phyloP scores from a whole-genome alignment of 345 rosid species.

The Boechera stricta region DNA sequence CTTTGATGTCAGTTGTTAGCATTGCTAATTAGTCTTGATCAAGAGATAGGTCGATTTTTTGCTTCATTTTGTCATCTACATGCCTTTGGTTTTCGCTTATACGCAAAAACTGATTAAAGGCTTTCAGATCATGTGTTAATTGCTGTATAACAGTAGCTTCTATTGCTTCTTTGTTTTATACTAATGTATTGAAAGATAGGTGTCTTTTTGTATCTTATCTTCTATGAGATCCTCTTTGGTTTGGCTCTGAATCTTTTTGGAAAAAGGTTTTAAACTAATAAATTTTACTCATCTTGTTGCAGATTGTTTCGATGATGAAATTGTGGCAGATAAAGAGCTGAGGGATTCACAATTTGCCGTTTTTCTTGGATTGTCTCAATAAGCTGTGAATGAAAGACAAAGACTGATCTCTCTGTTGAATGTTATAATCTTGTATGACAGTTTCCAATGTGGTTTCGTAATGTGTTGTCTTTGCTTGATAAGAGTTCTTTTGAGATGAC shows the following conservation, averaged over 20 bases:
- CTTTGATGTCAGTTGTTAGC: neutral
- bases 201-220: constrained; percentile 1
- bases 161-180: neutral
- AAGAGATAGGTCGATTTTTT: neutral
- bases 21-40: neutral
- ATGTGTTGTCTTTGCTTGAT: constrained; percentile 24
- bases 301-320: constrained; percentile 33
- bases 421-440: constrained; percentile 21
- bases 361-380: constrained; percentile 21
- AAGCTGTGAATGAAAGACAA: constrained; percentile 30
- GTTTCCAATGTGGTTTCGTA: neutral
- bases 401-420: constrained; percentile 14
- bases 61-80: neutral
- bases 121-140: constrained; percentile 1
- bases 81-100: neutral
- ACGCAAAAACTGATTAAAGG: neutral
- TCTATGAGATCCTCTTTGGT: neutral
- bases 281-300: constrained; percentile 7
- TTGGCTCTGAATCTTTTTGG: constrained; percentile 9
- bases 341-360: neutral
- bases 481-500: neutral
- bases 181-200: neutral
- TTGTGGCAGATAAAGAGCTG: constrained; percentile 7
- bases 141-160: neutral
- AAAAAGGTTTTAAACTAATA: constrained; percentile 3